phyloP scores from a whole-genome alignment of 2,329 filamentous ascomycete genomes.

The Fusarium virguliforme region DNA sequence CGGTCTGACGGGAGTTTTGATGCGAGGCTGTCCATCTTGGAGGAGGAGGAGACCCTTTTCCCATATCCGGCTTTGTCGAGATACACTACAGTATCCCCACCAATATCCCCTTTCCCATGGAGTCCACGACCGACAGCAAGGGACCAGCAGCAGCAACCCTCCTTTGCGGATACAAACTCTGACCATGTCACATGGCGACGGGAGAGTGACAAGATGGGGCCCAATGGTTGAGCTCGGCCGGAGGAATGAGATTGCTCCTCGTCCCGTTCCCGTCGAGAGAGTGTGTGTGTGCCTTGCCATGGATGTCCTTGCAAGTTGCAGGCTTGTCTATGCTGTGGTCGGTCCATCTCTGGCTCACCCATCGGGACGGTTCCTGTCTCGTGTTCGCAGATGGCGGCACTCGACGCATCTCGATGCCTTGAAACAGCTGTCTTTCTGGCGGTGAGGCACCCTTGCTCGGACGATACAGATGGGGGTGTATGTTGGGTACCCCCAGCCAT shows the following conservation, averaged over 20 bases:
- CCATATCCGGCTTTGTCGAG: background rate
- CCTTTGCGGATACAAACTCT: background rate
- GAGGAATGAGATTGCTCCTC: background rate
- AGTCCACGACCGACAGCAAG: background rate
- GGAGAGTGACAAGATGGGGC: background rate
- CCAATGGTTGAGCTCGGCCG: background rate
- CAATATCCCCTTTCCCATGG: constrained; percentile 19
- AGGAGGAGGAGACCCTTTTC: constrained; percentile 7
- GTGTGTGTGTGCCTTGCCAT: background rate
- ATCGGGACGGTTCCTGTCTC: background rate
- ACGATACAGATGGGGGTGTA: constrained; percentile 2
- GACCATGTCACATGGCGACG: constrained; percentile 9
- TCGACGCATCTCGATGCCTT: constrained; percentile 38
- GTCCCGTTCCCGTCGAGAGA: background rate
- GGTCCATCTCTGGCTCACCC: constrained; percentile 5
- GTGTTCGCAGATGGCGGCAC: constrained; percentile 6
- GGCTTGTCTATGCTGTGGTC: background rate
- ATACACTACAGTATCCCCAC: background rate
- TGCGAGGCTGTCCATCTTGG: background rate
- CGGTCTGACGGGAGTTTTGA: background rate
- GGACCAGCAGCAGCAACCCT: constrained; percentile 14
- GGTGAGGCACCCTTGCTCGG: constrained; percentile 40
- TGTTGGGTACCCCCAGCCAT: background rate
- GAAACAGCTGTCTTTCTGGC: constrained; percentile 43
- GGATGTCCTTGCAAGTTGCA: background rate